Conservation (phyloP, 1,284 basidiomycete species). For the Ganoderma meredithae region DNA sequence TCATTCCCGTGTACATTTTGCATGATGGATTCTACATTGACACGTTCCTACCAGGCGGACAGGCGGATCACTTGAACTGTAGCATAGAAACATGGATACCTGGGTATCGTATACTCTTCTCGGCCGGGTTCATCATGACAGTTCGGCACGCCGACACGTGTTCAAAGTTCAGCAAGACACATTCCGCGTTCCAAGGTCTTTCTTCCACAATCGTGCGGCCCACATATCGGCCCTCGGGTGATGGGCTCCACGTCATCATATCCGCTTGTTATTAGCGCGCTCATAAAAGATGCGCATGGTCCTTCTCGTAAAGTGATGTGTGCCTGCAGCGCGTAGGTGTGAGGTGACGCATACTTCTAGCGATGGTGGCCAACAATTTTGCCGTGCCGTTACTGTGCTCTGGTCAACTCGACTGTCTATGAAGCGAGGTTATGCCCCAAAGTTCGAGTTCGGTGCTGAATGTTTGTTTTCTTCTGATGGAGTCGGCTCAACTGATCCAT, state of each 20-base stretch:
- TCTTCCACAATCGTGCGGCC: not conserved
- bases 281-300: not conserved
- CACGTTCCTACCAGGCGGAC: not conserved
- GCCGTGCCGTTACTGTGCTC: not conserved
- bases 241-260: not conserved
- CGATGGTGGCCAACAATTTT: not conserved
- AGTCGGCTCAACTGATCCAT: not conserved
- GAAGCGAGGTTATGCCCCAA: not conserved
- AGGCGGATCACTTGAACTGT: not conserved
- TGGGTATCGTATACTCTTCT: not conserved
- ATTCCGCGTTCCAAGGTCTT: not conserved
- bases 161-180: not conserved
- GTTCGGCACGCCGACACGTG: not conserved
- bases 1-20: not conserved
- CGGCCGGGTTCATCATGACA: not conserved
- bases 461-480: not conserved
- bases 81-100: conserved; percentile 7
- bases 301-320: not conserved
- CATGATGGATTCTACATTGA: not conserved
- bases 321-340: not conserved
- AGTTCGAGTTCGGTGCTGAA: no score
- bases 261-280: not conserved
- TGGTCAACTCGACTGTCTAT: not conserved
- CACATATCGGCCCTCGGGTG: not conserved
- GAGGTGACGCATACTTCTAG: not conserved